Evolutionary conservation across 352 stramenopile genomes (phyloP).

Genomic region (Globisporangium nodosum): DNA sequence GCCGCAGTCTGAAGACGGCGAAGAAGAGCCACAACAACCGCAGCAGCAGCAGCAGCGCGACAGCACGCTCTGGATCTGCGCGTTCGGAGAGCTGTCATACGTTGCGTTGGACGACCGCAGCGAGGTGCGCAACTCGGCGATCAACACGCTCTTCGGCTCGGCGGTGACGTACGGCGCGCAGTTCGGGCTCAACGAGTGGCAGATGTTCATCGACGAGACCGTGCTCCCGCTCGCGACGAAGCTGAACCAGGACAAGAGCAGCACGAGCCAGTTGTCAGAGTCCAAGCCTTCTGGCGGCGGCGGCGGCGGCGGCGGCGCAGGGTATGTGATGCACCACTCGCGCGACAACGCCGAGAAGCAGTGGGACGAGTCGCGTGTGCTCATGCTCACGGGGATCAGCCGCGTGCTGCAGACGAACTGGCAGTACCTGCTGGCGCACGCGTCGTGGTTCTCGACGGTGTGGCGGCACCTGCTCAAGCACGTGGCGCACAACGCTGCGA

Average conservation of each 20-base stretch:
- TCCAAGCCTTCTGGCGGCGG: background rate
- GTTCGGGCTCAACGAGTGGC: slow-evolving; percentile 90
- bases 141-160: slow-evolving; percentile 97
- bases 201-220: slow-evolving; percentile 91
- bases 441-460: slow-evolving; percentile 53
- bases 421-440: slow-evolving; percentile 53
- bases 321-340: slow-evolving; percentile 92
- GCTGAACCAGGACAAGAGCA: slow-evolving; percentile 34
- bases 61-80: slow-evolving; percentile 47
- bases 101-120: slow-evolving; percentile 90
- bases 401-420: slow-evolving; percentile 89
- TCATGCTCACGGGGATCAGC: slow-evolving; percentile 92
- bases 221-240: slow-evolving; percentile 87
- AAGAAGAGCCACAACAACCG: background rate
- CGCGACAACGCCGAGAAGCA: slow-evolving; percentile 95
- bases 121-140: slow-evolving; percentile 95
- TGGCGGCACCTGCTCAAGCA: slow-evolving; percentile 62
- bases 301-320: slow-evolving; percentile 4
- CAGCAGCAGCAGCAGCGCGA: background rate
- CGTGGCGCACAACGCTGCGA: slow-evolving; percentile 45
- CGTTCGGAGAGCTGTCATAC: slow-evolving; percentile 76
- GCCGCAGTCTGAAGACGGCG: too few relatives aligned
- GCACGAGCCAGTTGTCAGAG: background rate
- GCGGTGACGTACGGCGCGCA: slow-evolving; percentile 92
- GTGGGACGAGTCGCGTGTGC: slow-evolving; percentile 95